phyloP scores from a whole-genome alignment of 1,284 basidiomycete genomes.

The Melampsora americana region DNA sequence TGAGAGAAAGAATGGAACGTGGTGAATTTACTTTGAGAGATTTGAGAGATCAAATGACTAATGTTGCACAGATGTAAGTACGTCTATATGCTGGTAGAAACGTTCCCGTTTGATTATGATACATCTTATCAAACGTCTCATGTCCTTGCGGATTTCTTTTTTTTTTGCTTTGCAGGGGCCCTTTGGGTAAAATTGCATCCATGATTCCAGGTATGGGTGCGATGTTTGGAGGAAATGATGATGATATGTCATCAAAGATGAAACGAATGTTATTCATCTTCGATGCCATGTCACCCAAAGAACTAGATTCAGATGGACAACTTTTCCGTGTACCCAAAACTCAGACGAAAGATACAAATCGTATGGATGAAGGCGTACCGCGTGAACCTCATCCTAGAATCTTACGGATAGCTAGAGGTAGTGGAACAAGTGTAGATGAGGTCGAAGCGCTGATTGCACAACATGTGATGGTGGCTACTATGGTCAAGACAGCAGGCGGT shows the following conservation, averaged over 20 bases:
- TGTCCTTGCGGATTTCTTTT: no score
- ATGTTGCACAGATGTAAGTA: slow-evolving; percentile 91
- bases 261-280: slow-evolving; percentile 99
- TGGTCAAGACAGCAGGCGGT: slow-evolving; percentile 94
- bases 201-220: slow-evolving; percentile 97
- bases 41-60: slow-evolving; percentile 95
- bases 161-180: slow-evolving; percentile 65
- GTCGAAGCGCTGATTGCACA: slow-evolving; percentile 94
- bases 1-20: slow-evolving; percentile 96
- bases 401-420: slow-evolving; percentile 81
- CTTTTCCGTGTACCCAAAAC: slow-evolving; percentile 59
- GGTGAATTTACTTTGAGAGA: slow-evolving; percentile 94
- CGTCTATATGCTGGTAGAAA: no score
- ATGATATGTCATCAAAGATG: slow-evolving; percentile 76
- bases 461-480: slow-evolving; percentile 94
- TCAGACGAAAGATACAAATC: slow-evolving; percentile 15
- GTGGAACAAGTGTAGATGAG: slow-evolving; percentile 92
- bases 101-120: not conserved
- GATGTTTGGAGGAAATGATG: slow-evolving; percentile 85
- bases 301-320: slow-evolving; percentile 93
- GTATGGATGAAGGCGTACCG: slow-evolving; percentile 45
- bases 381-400: slow-evolving; percentile 69
- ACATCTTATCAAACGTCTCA: slow-evolving; percentile 8
- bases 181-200: slow-evolving; percentile 93
- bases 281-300: slow-evolving; percentile 89